A percentile compares a stretch with the other conserved stretches of the same genome.
Conservation (phyloP, 306 rosid species). For the Pyrus betulifolia region DNA sequence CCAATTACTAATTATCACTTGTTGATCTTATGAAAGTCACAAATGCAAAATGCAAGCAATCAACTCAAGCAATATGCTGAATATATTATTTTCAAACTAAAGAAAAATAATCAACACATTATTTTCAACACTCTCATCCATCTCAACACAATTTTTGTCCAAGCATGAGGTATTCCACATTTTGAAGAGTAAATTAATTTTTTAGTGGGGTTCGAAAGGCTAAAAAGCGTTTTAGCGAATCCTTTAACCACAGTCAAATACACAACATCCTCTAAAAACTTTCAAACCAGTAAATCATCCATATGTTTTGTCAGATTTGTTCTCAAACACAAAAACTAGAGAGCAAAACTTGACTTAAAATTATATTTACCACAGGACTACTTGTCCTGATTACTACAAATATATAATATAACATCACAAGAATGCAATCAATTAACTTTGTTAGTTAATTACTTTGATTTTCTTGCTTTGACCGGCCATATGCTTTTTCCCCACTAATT, state of each 20-base stretch:
- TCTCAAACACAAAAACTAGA: too few species aligned
- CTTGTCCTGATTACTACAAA: too few species aligned
- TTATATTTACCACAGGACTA: too few species aligned
- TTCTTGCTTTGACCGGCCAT: background rate
- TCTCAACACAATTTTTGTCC: background rate
- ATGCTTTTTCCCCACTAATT: background rate
- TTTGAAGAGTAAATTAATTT: too few species aligned
- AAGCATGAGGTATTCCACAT: too few species aligned
- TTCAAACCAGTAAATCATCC: background rate
- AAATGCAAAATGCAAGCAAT: background rate
- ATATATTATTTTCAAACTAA: too few species aligned
- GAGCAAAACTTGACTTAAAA: too few species aligned
- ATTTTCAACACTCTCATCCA: background rate
- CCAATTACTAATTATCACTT: background rate
- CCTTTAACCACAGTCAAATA: too few species aligned
- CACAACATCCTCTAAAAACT: fast-evolving
- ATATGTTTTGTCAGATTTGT: too few species aligned
- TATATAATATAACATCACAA: background rate
- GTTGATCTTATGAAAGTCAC: background rate
- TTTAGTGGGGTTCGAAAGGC: too few species aligned
- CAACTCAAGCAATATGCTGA: too few species aligned
- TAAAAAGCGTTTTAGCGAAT: fast-evolving
- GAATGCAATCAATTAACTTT: background rate
- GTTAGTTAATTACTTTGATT: background rate
- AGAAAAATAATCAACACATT: too few species aligned